Percentiles rank a stretch among this genome's conserved stretches.
These are phyloP conservation scores for Podochytrium sp. DNA, from an alignment of 192 early-diverging fungal genomes.

Conservation along the genomic window DNA sequence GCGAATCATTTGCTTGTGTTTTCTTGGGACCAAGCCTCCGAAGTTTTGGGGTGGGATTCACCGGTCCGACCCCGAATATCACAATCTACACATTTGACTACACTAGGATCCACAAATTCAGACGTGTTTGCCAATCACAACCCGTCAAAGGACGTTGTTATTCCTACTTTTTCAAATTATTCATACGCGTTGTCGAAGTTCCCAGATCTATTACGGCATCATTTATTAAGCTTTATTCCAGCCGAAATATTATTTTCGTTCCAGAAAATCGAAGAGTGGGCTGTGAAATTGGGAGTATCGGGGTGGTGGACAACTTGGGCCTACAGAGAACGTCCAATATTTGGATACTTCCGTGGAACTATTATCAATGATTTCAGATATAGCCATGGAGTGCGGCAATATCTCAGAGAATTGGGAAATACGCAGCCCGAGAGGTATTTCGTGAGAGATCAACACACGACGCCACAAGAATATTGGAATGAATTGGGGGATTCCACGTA, in stretches of 20 bases:
- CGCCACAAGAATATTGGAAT: constrained; percentile 24
- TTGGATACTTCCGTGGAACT: constrained; percentile 43
- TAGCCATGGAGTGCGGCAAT: constrained; percentile 37
- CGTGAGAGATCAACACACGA: constrained; percentile 17
- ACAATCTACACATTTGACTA: constrained; percentile 24
- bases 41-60: constrained; percentile 34
- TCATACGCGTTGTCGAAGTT: neutral
- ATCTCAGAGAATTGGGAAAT: constrained; percentile 19
- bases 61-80: constrained; percentile 12
- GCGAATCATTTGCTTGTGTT: constrained; percentile 32
- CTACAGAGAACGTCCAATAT: constrained; percentile 15
- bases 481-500: constrained; percentile 32
- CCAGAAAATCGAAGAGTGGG: no score
- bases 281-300: no score
- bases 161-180: constrained; percentile 33
- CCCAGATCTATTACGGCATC: neutral
- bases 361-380: constrained; percentile 35
- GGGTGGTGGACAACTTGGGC: constrained; percentile 22
- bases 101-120: constrained; percentile 17
- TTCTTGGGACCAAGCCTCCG: constrained; percentile 38
- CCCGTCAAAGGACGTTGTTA: constrained; percentile 23
- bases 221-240: constrained; percentile 5
- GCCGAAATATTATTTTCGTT: no score
- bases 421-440: constrained; percentile 15
- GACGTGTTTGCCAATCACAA: neutral